These are phyloP conservation scores for Hordeum marinum DNA, from an alignment of 176 grass and related monocot species.

Conservation along the genomic window DNA sequence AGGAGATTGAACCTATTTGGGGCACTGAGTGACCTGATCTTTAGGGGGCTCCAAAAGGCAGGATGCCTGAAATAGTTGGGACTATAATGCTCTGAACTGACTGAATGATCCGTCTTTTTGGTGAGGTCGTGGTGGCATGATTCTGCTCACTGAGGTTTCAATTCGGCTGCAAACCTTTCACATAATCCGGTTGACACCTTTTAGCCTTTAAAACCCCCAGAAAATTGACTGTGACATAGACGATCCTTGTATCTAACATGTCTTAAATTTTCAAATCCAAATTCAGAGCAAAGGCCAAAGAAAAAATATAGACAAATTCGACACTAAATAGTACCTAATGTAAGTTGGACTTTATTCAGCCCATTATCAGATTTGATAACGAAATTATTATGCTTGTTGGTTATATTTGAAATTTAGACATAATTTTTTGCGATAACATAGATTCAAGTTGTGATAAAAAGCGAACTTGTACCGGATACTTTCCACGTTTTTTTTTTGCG, in stretches of 20 bases:
- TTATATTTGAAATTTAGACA: not conserved
- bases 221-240: too few relatives aligned
- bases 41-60: not conserved
- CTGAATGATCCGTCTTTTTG: not conserved
- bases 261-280: too few relatives aligned
- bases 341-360: not conserved
- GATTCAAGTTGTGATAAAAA: not conserved
- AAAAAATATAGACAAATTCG: not conserved
- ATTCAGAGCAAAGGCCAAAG: not conserved
- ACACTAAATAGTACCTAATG: not conserved
- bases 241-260: too few relatives aligned
- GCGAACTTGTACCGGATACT: not conserved
- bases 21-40: not conserved
- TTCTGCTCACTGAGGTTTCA: not conserved
- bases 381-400: not conserved
- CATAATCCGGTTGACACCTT: not conserved
- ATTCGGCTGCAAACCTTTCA: not conserved
- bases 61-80: not conserved
- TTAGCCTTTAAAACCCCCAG: too few relatives aligned
- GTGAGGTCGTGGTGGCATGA: not conserved
- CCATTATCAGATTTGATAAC: not conserved
- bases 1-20: not conserved
- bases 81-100: not conserved
- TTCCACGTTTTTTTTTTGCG: not conserved
- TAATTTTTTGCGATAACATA: not conserved